phyloP scores from a whole-genome alignment of 495 filamentous ascomycete genomes.

The Trichoderma virens region DNA sequence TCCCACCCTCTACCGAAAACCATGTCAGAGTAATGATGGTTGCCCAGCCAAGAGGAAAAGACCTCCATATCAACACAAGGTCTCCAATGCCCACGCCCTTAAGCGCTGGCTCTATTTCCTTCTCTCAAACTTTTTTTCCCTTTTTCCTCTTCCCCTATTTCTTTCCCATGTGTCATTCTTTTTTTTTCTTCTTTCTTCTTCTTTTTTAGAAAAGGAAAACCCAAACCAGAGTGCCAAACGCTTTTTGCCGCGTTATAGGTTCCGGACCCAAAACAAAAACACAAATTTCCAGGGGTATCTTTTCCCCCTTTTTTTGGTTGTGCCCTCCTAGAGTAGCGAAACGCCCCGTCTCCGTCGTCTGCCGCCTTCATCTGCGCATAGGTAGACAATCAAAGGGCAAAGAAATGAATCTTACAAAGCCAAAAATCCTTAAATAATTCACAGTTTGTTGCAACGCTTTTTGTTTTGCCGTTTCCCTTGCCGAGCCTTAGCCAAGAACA shows the following conservation, averaged over 20 bases:
- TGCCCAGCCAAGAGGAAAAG: not conserved
- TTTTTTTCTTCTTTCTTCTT: not conserved
- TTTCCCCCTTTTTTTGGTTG: not conserved
- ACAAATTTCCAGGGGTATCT: constrained; percentile 2
- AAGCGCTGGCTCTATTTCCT: not conserved
- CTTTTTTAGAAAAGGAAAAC: not conserved
- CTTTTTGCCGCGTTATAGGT: not conserved
- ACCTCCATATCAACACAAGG: not conserved
- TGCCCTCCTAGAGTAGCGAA: constrained; percentile 1
- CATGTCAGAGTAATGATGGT: not conserved
- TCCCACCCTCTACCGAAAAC: not conserved
- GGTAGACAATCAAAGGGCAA: not conserved
- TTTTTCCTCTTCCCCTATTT: not conserved
- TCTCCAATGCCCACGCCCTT: not conserved
- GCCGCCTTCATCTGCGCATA: not conserved
- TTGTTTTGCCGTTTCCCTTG: constrained; percentile 16
- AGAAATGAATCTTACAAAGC: constrained; percentile 6
- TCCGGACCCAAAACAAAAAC: not conserved
- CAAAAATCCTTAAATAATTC: constrained; percentile 8
- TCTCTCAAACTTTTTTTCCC: not conserved
- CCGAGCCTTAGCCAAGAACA: not conserved
- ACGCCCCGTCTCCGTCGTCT: not conserved
- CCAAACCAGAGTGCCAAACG: not conserved
- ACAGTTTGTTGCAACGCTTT: constrained; percentile 18
- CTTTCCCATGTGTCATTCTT: not conserved